These are phyloP conservation scores for Phialophora tarda DNA, from an alignment of 2,329 filamentous ascomycete genomes.

Conservation along the genomic window DNA sequence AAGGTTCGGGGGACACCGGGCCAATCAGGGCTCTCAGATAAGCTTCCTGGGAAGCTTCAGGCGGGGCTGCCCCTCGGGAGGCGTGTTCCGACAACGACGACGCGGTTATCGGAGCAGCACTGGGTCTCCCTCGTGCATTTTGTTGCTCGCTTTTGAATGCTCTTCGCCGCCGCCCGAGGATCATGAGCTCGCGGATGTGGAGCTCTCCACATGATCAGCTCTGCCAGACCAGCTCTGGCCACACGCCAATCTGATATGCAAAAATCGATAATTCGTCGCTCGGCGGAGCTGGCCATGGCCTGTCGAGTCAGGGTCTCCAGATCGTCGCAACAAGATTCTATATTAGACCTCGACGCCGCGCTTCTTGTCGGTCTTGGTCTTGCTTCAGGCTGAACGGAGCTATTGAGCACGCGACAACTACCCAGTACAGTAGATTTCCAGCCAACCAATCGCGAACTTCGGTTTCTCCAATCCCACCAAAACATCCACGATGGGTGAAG, in stretches of 20 bases:
- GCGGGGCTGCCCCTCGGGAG: background rate
- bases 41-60: background rate
- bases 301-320: constrained; percentile 6
- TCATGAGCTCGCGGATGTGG: background rate
- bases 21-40: constrained; percentile 19
- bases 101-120: constrained; percentile 9
- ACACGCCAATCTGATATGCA: constrained; percentile 21
- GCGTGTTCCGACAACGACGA: background rate
- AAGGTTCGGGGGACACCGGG: constrained; percentile 24
- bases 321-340: background rate
- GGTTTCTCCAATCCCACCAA: background rate
- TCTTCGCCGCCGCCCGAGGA: constrained; percentile 26
- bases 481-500: constrained; percentile 36
- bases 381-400: constrained; percentile 2
- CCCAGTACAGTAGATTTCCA: background rate
- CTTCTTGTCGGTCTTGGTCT: background rate
- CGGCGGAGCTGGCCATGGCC: constrained; percentile 28
- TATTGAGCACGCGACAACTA: background rate
- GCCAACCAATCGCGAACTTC: background rate
- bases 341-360: constrained; percentile 13
- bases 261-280: constrained; percentile 2
- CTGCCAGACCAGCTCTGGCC: constrained; percentile 10
- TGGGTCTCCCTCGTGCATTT: background rate
- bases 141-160: constrained; percentile 7
- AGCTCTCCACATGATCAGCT: constrained; percentile 3